Evolutionary conservation across 2,329 filamentous ascomycete species (phyloP).

Genomic region (Claviceps pazoutovae): DNA sequence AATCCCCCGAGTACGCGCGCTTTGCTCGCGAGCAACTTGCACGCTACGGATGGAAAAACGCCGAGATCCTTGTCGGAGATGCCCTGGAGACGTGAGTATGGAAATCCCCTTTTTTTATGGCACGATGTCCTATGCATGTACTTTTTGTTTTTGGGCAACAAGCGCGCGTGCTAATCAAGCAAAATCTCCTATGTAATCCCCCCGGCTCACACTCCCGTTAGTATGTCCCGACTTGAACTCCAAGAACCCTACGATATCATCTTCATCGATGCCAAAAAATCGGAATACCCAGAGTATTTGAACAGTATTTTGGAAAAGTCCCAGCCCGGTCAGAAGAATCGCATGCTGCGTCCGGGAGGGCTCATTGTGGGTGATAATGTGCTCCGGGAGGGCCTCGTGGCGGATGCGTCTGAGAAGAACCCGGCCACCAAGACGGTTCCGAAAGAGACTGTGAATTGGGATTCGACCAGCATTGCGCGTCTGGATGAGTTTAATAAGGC

Average conservation of each 20-base stretch:
- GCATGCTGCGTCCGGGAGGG: slow-evolving; percentile 33
- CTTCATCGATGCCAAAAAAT: slow-evolving; percentile 41
- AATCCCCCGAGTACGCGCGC: slow-evolving; percentile 2
- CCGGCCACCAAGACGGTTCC: slow-evolving; percentile 2
- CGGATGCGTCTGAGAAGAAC: slow-evolving; percentile 12
- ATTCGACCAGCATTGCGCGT: neutral
- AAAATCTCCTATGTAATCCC: neutral
- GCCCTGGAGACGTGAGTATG: slow-evolving; percentile 1
- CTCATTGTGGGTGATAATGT: slow-evolving; percentile 42
- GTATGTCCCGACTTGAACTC: slow-evolving; percentile 16
- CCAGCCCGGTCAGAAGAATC: slow-evolving; percentile 18
- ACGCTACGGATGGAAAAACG: neutral
- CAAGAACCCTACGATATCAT: slow-evolving; percentile 34
- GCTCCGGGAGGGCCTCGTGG: slow-evolving; percentile 34
- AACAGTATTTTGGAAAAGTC: slow-evolving; percentile 30
- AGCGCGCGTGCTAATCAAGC: too few species aligned
- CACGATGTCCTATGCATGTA: too few species aligned
- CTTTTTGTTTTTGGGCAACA: neutral
- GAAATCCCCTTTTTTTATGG: neutral
- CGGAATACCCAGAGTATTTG: slow-evolving; percentile 35
- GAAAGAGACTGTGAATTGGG: slow-evolving; percentile 3
- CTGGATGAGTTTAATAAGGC: slow-evolving; percentile 5
- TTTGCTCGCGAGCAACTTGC: neutral
- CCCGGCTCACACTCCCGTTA: slow-evolving; percentile 4
- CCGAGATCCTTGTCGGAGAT: neutral